Percentiles rank a stretch among this genome's conserved stretches.
These are phyloP conservation scores for Oidium heveae DNA, from an alignment of 2,329 filamentous ascomycete species.

Conservation along the genomic window DNA sequence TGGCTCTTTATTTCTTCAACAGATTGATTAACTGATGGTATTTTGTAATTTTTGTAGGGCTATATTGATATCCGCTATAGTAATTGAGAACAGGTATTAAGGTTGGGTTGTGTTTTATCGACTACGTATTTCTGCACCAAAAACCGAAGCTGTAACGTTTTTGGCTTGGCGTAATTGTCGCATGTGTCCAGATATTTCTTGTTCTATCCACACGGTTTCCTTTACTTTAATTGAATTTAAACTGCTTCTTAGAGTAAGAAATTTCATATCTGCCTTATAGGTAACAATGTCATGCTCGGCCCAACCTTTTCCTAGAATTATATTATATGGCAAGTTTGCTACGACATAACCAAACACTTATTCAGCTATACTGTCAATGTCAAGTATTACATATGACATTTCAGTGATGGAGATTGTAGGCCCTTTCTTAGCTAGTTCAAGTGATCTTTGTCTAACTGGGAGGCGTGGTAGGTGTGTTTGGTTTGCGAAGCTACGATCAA, in stretches of 20 bases:
- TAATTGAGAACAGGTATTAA: no score
- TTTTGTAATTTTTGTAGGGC: no score
- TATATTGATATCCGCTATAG: no score
- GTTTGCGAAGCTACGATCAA: not conserved
- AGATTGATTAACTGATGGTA: not conserved
- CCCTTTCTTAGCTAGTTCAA: not conserved
- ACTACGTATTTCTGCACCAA: no score
- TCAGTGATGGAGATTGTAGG: not conserved
- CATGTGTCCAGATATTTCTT: not conserved
- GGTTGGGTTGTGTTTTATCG: no score
- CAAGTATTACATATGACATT: not conserved
- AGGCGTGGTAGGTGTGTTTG: not conserved
- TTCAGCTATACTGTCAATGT: not conserved
- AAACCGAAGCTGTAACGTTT: no score
- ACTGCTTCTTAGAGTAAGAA: not conserved
- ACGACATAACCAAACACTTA: not conserved
- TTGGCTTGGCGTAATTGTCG: not conserved
- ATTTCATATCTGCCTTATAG: not conserved
- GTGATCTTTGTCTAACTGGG: not conserved
- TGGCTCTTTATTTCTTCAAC: not conserved
- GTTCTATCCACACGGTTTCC: not conserved
- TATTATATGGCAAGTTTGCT: not conserved
- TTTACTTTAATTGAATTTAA: not conserved
- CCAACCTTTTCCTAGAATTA: not conserved
- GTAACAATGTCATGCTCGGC: not conserved